Base-by-base conservation (phyloP, 1,284 basidiomycete genomes). In the Takashimella tepidaria region DNA sequence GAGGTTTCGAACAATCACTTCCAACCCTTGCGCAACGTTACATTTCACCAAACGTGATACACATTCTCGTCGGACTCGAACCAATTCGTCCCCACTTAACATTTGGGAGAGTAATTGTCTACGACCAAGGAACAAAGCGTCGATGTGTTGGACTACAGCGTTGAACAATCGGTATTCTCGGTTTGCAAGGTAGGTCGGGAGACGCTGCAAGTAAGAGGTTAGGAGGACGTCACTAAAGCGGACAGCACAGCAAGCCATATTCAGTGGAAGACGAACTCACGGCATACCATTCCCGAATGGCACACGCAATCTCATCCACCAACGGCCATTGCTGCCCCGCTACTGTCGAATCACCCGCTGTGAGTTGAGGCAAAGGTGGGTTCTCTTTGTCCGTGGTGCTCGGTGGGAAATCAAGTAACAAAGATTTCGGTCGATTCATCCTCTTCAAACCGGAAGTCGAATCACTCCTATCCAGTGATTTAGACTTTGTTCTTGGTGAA, bases 241-340 rank as follows among this genome's bases (percentile, higher is more conserved):
- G n/a, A n/a, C n/a, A n/a, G n/a, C n/a, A n/a, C n/a, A n/a, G n/a
- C n/a, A n/a, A n/a, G n/a, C n/a, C 19, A 40, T 11, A 26, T 41
- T 16, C 22, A 37, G n/a, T 41, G n/a, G 21, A 20, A 25, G 10
- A 13, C 10, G 4, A 0, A 64, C 72, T 67, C 51, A 95, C 81
- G 24, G 84, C 83, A 68, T 92, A 88, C 92, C 93, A 98, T 81
- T 98, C 95, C 37, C 93, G 84, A 42, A 98, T 78, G 0, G 95
- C 92, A 20, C 92, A 95, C 0, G 95, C 89, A 63, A 98, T 96
- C 77, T 98, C 95, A 75, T 98, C 95, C 50, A 98, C 84, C 66
- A 98, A 85, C 1, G 93, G 95, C 69, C 96, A 92, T 11, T 76
- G 78, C 23, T 81, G 79, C 5, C 92, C 92, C 0, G 86, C 85